Evolutionary conservation across 768 basidiomycete genomes (phyloP), one percentile per base, ranked within the genome.

Genomic region (Podaxis pistillaris): DNA sequence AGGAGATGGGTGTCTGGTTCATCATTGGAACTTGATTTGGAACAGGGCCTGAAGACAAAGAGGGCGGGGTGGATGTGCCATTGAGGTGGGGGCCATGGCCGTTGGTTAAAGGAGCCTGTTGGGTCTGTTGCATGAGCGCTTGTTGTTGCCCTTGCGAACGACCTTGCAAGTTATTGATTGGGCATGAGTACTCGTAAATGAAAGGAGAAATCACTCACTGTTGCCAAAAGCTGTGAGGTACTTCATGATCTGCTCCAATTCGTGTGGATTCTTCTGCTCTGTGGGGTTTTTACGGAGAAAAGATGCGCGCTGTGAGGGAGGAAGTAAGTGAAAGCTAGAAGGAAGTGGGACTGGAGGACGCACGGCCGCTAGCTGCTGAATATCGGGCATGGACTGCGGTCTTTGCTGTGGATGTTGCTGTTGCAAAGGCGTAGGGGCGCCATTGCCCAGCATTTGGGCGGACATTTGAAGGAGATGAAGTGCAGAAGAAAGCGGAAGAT

Each of bases 1-100:
- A 94, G 4, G 90, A 89, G 33, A 93, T 86, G 41, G 91, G 89
- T 0, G 90, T 88, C 30, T 85, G 85, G 0, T 79, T 69, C 12
- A 87, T 81, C 24, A 79, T 70, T 40, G 83, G 76, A 8, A 83
- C 85, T 13, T 84, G 84, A 0, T 79, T 69, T 15, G 86, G 82
- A 24, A 80, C 71, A 49, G 83, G 77, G 5, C 85, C 86, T 4
- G 82, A 77, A 12, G 80, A 73, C 59, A 84, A 72, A 46, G 83
- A 77, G 49, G 73, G 71, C 12, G 79, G 74, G 30, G 72, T 68
- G 51, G 79, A 69, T 33, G 76, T 71, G 60, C 80, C 77, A 67
- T 83, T 82, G 38, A 81, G 70, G 40, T 76, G 68, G 51, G 72
- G 74, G 28, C 73, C 64, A 68, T 86, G 85, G 33, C 86, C 85